Evolutionary conservation across 495 filamentous ascomycete genomes (phyloP), one percentile per base, ranked within the genome.

Genomic region (Penicillium salamii): DNA sequence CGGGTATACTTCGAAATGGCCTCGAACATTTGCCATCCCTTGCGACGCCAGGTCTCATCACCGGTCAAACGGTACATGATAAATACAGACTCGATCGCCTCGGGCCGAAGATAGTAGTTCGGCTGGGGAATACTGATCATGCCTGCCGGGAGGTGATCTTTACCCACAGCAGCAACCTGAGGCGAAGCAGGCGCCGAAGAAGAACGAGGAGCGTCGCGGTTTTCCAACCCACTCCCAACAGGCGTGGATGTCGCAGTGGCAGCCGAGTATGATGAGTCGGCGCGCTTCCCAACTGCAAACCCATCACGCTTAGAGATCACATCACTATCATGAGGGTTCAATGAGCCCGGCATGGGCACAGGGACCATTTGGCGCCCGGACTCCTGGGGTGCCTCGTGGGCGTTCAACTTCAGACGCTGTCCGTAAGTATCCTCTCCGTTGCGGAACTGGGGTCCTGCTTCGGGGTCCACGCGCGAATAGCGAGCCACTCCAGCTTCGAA

Each of bases 61-160:
- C 89, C 91, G 0, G 90, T 96, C 54, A 93, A 84, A 59, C 91
- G 88, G 74, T 88, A 95, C 87, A 96, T 90, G 74, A 95, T 91
- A 78, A 90, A 96, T 12, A 96, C 89, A 1, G 89, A 95, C 65
- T 96, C 91, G 54, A 96, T 95, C 3, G 91, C 91, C 74, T 96
- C 91, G 36, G 91, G 91, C 37, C 89, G 91, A 48, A 97, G 79
- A 46, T 92, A 85, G 62, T 97, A 97, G 35, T 79, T 75, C 20
- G 71, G 70, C 29, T 70, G 72, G 7, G 59, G 67, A 42, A 96
- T 79, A 15, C 63, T 67, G 3, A 75, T 71, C 58, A 90, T 82
- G 7, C 91, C 91, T 2, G 76, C 66, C 2, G 87, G 86, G 8
- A 95, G 65, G 13, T 76, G 70, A 34, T 87, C 81, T n/a, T 76